Evolutionary conservation across 768 basidiomycete species (phyloP).

Genomic region (Pleurotus eryngii): DNA sequence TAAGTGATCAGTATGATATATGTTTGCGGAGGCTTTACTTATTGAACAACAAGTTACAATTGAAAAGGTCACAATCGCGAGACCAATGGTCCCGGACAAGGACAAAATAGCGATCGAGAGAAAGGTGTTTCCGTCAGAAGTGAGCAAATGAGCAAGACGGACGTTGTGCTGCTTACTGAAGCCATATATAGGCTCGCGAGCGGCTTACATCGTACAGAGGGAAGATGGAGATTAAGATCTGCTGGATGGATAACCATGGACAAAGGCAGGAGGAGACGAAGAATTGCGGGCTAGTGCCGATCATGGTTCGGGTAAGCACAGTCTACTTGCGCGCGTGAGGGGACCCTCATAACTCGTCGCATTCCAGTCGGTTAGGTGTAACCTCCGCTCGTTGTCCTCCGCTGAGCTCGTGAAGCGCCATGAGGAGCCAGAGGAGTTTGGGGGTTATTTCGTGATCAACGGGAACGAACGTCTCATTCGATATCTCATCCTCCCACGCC

Average conservation of each 20-base stretch:
- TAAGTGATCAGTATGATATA: constrained; percentile 37
- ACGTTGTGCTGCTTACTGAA: neutral
- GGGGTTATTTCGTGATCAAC: constrained; percentile 98
- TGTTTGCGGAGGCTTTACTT: neutral
- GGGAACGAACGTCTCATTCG: constrained; percentile 99
- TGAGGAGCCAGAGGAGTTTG: constrained; percentile 98
- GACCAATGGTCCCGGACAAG: constrained; percentile 85
- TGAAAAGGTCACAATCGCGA: constrained; percentile 75
- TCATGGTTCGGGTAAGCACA: constrained; percentile 90
- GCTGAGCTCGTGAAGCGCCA: constrained; percentile 83
- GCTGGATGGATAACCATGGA: constrained; percentile 69
- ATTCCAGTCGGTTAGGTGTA: constrained; percentile 83
- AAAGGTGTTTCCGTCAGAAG: constrained; percentile 87
- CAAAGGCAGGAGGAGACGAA: constrained; percentile 66
- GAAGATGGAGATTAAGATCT: constrained; percentile 81
- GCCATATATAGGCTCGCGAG: constrained; percentile 73
- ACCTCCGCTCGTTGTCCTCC: constrained; percentile 81
- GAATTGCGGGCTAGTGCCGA: constrained; percentile 90
- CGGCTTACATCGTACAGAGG: constrained; percentile 89
- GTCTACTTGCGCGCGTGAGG: neutral
- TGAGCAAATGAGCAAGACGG: constrained; percentile 22
- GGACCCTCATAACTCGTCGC: too few species aligned
- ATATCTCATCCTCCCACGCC: constrained; percentile 92
- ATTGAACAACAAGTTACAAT: constrained; percentile 73
- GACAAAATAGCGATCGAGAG: constrained; percentile 73